Base-by-base conservation (phyloP, 2,329 filamentous ascomycete genomes). In the Talaromyces funiculosus region DNA sequence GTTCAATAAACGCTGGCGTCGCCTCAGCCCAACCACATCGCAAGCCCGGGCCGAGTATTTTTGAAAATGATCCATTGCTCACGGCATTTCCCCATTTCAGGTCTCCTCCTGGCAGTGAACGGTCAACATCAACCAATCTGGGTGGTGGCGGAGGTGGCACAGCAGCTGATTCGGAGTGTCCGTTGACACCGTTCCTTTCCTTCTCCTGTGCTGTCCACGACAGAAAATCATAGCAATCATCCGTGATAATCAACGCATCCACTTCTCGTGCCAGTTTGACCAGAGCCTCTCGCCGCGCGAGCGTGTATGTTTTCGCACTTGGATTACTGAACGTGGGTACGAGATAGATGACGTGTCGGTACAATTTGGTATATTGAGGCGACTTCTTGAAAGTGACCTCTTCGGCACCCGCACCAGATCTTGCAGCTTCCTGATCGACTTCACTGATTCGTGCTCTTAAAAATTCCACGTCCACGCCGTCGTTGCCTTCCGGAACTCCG, bases 21-120 rank as follows among this genome's bases (percentile, higher is more conserved):
- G 51, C 51, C 20, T 54, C 51, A 54, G 33, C 51, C 51, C 33
- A 54, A 37, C 51, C 51, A 37, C 51, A 54, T 54, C 35, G 33
- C 51, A 54, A 24, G 24, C 51, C 51, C 8, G 33, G 51, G 6
- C 33, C 51, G 10, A 54, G 33, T 12, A 54, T 35, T 4, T 40
- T 54, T 4, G 51, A 54, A 20, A 54, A 54, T 26, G 51, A 54
- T 8, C 51, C 33, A 33, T 54, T 54, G 20, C 33, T 54, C 5
- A 54, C 22, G 12, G 51, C 31, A 18, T 54, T 54, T 4, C 33
- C 51, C 51, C 51, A 54, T 40, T 16, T 54, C 1, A 40, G 51
- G 29, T 40, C 51, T 40, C 51, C 51, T 12, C 14, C 51, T 3
- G 51, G 35, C 18, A 54, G 18, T 7, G 51, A 40, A 26, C 29